Conservation (phyloP, 73 alveolate species). For the Stentor coeruleus region DNA sequence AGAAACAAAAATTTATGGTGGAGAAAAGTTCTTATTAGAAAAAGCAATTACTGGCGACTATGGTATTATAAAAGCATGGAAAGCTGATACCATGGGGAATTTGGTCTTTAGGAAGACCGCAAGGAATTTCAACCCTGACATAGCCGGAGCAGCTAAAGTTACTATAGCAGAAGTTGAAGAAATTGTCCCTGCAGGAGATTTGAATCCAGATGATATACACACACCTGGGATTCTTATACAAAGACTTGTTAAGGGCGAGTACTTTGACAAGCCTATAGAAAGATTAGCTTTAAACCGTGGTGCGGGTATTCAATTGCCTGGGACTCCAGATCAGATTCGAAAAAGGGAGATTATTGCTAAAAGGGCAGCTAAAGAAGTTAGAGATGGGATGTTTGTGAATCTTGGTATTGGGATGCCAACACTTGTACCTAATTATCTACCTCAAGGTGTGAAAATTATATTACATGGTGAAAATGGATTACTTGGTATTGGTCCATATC, state of each 20-base stretch:
- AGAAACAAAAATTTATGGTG: constrained; percentile 26
- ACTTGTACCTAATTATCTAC: constrained; percentile 48
- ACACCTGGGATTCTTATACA: constrained; percentile 84
- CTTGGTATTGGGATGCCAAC: constrained; percentile 89
- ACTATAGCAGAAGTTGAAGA: constrained; percentile 83
- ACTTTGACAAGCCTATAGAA: constrained; percentile 60
- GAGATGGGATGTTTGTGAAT: constrained; percentile 72
- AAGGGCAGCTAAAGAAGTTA: constrained; percentile 73
- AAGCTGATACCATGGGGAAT: constrained; percentile 77
- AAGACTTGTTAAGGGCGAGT: constrained; percentile 63
- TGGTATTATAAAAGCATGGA: constrained; percentile 72
- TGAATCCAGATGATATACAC: constrained; percentile 79
- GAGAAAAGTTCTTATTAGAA: constrained; percentile 66
- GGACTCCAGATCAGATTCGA: constrained; percentile 30
- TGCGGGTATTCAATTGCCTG: constrained; percentile 32
- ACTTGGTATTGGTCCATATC: constrained; percentile 81
- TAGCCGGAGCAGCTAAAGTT: constrained; percentile 69
- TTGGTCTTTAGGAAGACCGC: constrained; percentile 66
- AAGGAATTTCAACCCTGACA: constrained; percentile 75
- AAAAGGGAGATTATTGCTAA: constrained; percentile 57
- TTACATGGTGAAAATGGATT: constrained; percentile 78
- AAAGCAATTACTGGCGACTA: constrained; percentile 60
- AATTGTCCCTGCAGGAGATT: constrained; percentile 61
- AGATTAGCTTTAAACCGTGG: constrained; percentile 39
- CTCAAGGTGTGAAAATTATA: constrained; percentile 37